A percentile compares a stretch with the other conserved stretches of the same genome.
Evolutionary conservation across 352 stramenopile species (phyloP).

Genomic region (Phytophthora capsici): DNA sequence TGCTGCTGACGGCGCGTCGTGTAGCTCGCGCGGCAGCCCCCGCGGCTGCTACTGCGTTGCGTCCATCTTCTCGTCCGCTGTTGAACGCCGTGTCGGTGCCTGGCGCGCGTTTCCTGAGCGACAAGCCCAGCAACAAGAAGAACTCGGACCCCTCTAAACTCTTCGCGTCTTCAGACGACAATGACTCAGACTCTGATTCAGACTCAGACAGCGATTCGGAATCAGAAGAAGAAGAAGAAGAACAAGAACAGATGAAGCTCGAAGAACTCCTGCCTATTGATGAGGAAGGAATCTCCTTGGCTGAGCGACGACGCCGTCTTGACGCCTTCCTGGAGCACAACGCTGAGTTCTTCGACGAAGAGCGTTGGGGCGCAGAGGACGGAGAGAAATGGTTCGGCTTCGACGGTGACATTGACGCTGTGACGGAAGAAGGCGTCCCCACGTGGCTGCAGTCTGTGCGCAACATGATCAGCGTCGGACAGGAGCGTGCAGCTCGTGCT

Average conservation of each 20-base stretch:
- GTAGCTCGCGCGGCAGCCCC: conserved; percentile 29
- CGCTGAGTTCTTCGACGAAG: conserved; percentile 71
- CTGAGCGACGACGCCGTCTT: conserved; percentile 35
- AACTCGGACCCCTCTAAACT: conserved; percentile 35
- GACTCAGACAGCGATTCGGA: conserved; percentile 32
- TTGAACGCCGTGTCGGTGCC: conserved; percentile 12
- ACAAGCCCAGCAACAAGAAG: conserved; percentile 17
- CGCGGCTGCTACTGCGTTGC: conserved; percentile 13
- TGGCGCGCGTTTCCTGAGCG: conserved; percentile 31
- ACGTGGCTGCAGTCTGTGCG: conserved; percentile 86
- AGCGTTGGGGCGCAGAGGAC: conserved; percentile 68
- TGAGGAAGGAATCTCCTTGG: conserved; percentile 39
- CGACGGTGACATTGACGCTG: conserved; percentile 74
- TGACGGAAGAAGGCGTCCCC: conserved; percentile 79
- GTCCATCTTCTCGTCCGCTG: conserved; percentile 11
- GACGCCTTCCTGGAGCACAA: conserved; percentile 49
- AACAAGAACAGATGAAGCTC: conserved; percentile 22
- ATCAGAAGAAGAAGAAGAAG: conserved; percentile 45
- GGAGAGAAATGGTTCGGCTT: conserved; percentile 85
- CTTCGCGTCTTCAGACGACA: conserved; percentile 30
- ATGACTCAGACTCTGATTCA: conserved; percentile 15
- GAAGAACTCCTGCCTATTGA: conserved; percentile 43
- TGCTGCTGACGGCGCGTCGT: conserved; percentile 44
- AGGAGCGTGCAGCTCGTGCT: conserved; percentile 71
- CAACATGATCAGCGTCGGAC: conserved; percentile 65